Percentiles rank a stretch among this genome's conserved stretches.
Evolutionary conservation across 2,329 filamentous ascomycete species (phyloP).

Genomic region (Ilyonectria mors-panacis): DNA sequence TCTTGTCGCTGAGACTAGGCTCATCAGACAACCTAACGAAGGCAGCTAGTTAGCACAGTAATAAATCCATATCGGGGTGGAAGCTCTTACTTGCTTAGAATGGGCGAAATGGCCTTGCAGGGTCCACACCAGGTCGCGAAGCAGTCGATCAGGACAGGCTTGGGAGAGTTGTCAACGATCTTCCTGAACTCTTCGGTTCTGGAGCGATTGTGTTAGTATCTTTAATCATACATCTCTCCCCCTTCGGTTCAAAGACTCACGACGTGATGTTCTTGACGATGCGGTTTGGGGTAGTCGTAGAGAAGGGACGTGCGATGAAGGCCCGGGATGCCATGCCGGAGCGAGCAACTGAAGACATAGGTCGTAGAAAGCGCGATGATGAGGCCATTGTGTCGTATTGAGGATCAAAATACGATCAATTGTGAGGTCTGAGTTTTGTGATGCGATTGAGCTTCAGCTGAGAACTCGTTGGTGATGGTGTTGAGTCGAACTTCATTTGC

Average conservation of each 20-base stretch:
- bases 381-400: conserved; percentile 37
- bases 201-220: conserved; percentile 23
- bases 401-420: neutral
- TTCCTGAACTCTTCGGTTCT: conserved; percentile 73
- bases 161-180: conserved; percentile 65
- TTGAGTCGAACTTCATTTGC: neutral
- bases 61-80: no score
- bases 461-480: conserved; percentile 2
- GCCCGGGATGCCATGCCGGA: conserved; percentile 32
- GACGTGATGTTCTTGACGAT: conserved; percentile 61
- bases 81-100: conserved; percentile 62
- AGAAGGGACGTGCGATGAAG: conserved; percentile 47
- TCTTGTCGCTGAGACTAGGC: conserved; percentile 67
- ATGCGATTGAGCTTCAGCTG: neutral
- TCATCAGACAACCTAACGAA: conserved; percentile 45
- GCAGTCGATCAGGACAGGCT: conserved; percentile 80
- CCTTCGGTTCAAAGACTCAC: conserved; percentile 46
- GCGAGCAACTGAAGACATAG: conserved; percentile 40
- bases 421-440: conserved; percentile 2
- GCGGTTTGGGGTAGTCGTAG: conserved; percentile 58
- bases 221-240: neutral
- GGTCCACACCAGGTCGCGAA: conserved; percentile 85
- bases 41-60: neutral
- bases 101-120: conserved; percentile 90
- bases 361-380: conserved; percentile 35